These are phyloP conservation scores for Penicillium verhagenii DNA, from an alignment of 495 filamentous ascomycete species.

Conservation along the genomic window DNA sequence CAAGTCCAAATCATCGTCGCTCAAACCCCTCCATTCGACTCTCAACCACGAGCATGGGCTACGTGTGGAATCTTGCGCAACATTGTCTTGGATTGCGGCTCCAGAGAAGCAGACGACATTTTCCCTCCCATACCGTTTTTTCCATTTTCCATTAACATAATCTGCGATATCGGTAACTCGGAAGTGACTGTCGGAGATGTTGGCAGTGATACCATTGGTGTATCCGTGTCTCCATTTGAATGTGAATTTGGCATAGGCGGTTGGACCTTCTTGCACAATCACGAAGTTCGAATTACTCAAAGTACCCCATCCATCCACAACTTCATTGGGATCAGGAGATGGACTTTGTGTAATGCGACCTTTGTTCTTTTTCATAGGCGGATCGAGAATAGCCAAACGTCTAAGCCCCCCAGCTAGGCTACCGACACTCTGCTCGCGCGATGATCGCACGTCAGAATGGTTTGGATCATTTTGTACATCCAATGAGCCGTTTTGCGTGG, in stretches of 20 bases:
- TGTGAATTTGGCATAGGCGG: background rate
- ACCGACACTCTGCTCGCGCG: background rate
- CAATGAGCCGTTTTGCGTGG: too few species aligned
- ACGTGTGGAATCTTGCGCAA: background rate
- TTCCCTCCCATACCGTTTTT: background rate
- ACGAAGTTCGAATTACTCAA: background rate
- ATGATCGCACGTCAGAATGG: background rate
- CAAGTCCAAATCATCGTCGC: background rate
- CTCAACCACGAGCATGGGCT: background rate
- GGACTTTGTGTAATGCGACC: background rate
- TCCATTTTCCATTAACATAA: background rate
- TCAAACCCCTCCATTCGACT: background rate
- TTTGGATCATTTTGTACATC: background rate
- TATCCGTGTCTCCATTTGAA: background rate
- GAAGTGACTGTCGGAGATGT: background rate
- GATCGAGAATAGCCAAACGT: background rate
- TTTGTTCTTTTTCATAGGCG: background rate
- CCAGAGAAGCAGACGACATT: background rate
- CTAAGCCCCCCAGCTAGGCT: background rate
- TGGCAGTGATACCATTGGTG: background rate
- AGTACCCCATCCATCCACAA: background rate
- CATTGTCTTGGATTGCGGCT: background rate
- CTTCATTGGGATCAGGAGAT: background rate
- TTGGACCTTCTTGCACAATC: background rate
- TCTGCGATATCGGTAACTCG: background rate